A percentile compares a stretch with the other conserved stretches of the same genome.
phyloP scores from a whole-genome alignment of 2,329 filamentous ascomycete genomes.

The Talaromyces sp. region DNA sequence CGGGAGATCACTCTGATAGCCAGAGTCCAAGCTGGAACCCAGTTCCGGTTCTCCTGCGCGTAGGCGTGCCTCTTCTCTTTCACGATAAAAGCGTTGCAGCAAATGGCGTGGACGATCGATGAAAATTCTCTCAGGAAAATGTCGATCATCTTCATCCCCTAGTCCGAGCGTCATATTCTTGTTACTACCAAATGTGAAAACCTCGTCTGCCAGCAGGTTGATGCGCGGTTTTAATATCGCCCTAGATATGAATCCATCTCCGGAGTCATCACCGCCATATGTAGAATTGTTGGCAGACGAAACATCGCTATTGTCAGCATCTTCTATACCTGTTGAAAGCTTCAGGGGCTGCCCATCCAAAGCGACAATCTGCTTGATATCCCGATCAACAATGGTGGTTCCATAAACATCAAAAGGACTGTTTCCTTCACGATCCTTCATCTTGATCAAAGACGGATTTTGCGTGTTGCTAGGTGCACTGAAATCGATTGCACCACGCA shows the following conservation, averaged over 20 bases:
- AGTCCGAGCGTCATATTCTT: slow-evolving; percentile 90
- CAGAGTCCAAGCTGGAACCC: slow-evolving; percentile 19
- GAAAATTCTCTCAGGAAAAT: slow-evolving; percentile 80
- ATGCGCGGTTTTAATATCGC: slow-evolving; percentile 26
- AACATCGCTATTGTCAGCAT: slow-evolving; percentile 32
- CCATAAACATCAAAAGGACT: slow-evolving; percentile 92
- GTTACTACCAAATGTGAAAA: slow-evolving; percentile 94
- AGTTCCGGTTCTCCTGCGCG: slow-evolving; percentile 29
- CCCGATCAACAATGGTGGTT: slow-evolving; percentile 74
- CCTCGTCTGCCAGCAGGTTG: slow-evolving; percentile 65
- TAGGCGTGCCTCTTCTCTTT: slow-evolving; percentile 45
- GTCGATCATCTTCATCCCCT: slow-evolving; percentile 91
- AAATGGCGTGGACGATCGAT: slow-evolving; percentile 73
- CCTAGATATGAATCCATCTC: slow-evolving; percentile 13
- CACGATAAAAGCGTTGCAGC: slow-evolving; percentile 65
- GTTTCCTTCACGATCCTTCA: slow-evolving; percentile 91
- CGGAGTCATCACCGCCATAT: slow-evolving; percentile 46
- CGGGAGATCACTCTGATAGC: slow-evolving; percentile 57
- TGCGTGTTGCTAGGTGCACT: slow-evolving; percentile 51
- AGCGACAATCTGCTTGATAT: slow-evolving; percentile 42
- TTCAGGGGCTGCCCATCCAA: slow-evolving; percentile 24
- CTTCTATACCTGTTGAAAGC: slow-evolving; percentile 39
- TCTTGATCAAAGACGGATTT: slow-evolving; percentile 74
- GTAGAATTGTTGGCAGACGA: slow-evolving; percentile 24
- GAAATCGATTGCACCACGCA: slow-evolving; percentile 59